Conservation (phyloP, 164 flowering plant species). For the Vitis riparia region DNA sequence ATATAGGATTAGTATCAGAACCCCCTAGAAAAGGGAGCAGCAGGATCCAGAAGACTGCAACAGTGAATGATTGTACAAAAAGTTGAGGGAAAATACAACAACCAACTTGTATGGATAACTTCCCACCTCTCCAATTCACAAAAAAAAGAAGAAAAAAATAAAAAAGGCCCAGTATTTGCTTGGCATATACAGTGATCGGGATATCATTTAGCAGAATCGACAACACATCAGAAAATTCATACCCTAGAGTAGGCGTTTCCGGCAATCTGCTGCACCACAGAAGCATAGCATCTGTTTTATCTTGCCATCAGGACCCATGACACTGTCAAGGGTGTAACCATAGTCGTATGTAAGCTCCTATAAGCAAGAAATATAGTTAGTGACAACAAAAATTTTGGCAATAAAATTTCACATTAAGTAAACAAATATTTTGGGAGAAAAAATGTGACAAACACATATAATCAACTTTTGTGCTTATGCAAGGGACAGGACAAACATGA, state of each 20-base stretch:
- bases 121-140: not conserved
- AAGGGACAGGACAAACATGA: too few species aligned
- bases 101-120: not conserved
- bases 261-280: slow-evolving; percentile 77
- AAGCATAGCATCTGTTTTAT: slow-evolving; percentile 55
- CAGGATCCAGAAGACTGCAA: not conserved
- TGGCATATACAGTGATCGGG: too few species aligned
- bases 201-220: too few species aligned
- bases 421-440: too few species aligned
- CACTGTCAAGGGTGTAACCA: slow-evolving; percentile 79
- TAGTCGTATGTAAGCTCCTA: slow-evolving; percentile 92
- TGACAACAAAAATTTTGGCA: too few species aligned
- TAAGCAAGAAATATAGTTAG: not conserved
- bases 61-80: not conserved
- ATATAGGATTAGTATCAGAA: not conserved
- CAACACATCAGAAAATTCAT: not conserved
- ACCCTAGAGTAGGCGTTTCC: slow-evolving; percentile 64
- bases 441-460: too few species aligned
- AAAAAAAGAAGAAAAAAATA: too few species aligned
- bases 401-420: too few species aligned
- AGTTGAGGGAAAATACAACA: not conserved
- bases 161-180: too few species aligned
- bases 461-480: too few species aligned
- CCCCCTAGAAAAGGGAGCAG: not conserved
- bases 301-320: slow-evolving; percentile 68